These are phyloP conservation scores for Pseudopyricularia javanii DNA, from an alignment of 2,329 filamentous ascomycete species.

Conservation along the genomic window DNA sequence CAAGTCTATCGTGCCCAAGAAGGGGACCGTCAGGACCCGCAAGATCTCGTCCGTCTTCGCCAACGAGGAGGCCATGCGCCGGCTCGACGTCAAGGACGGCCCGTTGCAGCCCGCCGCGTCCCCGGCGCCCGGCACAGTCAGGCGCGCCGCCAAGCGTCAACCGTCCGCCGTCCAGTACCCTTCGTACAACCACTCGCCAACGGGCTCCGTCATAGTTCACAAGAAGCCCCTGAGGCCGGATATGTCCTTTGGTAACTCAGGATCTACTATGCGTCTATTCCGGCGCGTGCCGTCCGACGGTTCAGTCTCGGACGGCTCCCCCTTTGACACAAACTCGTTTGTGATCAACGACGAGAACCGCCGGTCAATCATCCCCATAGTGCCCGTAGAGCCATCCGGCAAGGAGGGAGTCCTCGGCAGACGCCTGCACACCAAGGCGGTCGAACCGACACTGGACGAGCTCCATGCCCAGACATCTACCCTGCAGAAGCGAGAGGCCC, in stretches of 20 bases:
- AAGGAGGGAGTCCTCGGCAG: slow-evolving; percentile 79
- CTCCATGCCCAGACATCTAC: slow-evolving; percentile 66
- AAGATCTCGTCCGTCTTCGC: slow-evolving; percentile 45
- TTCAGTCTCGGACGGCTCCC: slow-evolving; percentile 29
- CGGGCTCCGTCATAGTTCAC: slow-evolving; percentile 15
- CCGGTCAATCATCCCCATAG: slow-evolving; percentile 26
- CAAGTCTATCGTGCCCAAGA: slow-evolving; percentile 54
- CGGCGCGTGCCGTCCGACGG: slow-evolving; percentile 68
- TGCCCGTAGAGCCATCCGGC: slow-evolving; percentile 43
- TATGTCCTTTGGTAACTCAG: slow-evolving; percentile 86
- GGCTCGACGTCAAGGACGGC: slow-evolving; percentile 48
- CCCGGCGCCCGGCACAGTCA: slow-evolving; percentile 36
- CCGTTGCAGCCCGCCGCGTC: slow-evolving; percentile 46
- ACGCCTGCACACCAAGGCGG: slow-evolving; percentile 65
- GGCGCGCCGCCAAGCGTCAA: slow-evolving; percentile 42
- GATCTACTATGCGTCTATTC: slow-evolving; percentile 85
- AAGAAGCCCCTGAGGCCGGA: slow-evolving; percentile 79
- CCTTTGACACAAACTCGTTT: slow-evolving; percentile 15
- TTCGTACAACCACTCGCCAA: background rate
- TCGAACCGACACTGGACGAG: slow-evolving; percentile 77
- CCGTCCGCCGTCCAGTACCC: slow-evolving; percentile 21
- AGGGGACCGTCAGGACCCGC: slow-evolving; percentile 35
- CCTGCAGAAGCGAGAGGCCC: slow-evolving; percentile 63
- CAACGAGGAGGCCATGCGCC: slow-evolving; percentile 48
- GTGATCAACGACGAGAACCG: slow-evolving; percentile 49